Evolutionary conservation across 1,284 basidiomycete genomes (phyloP).

Genomic region (Cryptococcus sp.): DNA sequence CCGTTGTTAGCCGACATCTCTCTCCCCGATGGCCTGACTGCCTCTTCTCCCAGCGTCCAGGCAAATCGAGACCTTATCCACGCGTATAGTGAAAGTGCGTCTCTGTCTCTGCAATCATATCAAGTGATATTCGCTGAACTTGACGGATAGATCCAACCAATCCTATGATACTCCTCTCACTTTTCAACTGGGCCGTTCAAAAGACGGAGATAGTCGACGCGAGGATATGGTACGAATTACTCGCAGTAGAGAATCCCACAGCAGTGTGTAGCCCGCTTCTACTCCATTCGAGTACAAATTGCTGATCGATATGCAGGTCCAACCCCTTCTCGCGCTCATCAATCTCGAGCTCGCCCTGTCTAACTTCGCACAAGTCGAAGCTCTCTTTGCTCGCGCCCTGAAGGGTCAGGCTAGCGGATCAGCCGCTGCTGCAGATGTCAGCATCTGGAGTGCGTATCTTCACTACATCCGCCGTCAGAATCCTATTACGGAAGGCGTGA

Average conservation of each 20-base stretch:
- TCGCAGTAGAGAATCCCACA: conserved; percentile 47
- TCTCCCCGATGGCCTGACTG: conserved; percentile 36
- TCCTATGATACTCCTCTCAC: conserved; percentile 37
- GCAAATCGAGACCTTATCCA: conserved; percentile 33
- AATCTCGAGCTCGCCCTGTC: conserved; percentile 51
- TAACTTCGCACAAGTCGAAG: conserved; percentile 50
- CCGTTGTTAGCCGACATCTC: conserved; percentile 2
- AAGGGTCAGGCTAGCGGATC: conserved; percentile 42
- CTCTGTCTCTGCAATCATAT: neutral
- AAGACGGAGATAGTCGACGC: conserved; percentile 51
- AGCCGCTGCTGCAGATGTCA: conserved; percentile 49
- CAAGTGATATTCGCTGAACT: neutral
- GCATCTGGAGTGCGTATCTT: conserved; percentile 54
- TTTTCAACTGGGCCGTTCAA: conserved; percentile 53
- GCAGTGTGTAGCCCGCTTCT: conserved; percentile 31
- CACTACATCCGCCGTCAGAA: conserved; percentile 55
- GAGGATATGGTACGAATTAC: conserved; percentile 46
- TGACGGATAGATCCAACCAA: conserved; percentile 34
- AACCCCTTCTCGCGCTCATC: conserved; percentile 48
- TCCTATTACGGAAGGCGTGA: conserved; percentile 39
- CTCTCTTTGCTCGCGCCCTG: conserved; percentile 47
- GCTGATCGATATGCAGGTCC: conserved; percentile 23
- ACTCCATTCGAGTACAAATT: too few relatives aligned
- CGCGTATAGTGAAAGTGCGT: conserved; percentile 34
- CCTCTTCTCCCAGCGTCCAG: conserved; percentile 37